A percentile compares a stretch with the other conserved stretches of the same genome.
These are phyloP conservation scores for Fusarium zealandicum DNA, from an alignment of 2,329 filamentous ascomycete genomes.

Conservation along the genomic window DNA sequence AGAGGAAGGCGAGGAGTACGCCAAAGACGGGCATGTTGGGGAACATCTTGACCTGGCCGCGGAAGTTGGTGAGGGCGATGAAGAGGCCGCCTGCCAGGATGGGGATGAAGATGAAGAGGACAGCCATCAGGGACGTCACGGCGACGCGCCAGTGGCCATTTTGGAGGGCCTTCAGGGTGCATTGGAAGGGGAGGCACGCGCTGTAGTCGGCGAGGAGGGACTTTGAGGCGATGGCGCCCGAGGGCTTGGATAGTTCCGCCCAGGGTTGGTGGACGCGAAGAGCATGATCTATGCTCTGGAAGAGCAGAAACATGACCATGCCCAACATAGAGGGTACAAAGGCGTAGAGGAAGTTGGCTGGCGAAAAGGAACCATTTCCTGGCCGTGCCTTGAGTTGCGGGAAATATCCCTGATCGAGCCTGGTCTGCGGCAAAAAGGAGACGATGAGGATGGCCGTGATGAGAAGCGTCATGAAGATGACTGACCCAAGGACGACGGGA, in stretches of 20 bases:
- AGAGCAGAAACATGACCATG: constrained; percentile 69
- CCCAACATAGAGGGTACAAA: constrained; percentile 76
- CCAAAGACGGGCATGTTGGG: constrained; percentile 78
- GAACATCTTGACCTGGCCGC: constrained; percentile 67
- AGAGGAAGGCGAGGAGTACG: constrained; percentile 73
- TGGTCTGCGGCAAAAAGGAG: constrained; percentile 75
- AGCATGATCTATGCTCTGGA: constrained; percentile 71
- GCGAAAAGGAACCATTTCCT: constrained; percentile 72
- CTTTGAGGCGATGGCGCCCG: constrained; percentile 67
- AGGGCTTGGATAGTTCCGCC: constrained; percentile 63
- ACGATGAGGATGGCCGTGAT: constrained; percentile 76
- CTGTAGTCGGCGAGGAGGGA: constrained; percentile 76
- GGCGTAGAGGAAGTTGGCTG: constrained; percentile 86
- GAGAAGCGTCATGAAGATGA: constrained; percentile 65
- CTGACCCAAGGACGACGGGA: constrained; percentile 69
- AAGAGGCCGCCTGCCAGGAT: constrained; percentile 74
- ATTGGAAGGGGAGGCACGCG: constrained; percentile 68
- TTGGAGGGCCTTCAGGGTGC: constrained; percentile 62
- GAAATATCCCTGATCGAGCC: constrained; percentile 73
- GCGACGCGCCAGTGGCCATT: constrained; percentile 73
- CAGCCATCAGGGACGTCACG: constrained; percentile 64
- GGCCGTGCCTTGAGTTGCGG: constrained; percentile 71
- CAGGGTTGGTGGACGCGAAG: constrained; percentile 74
- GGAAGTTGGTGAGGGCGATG: constrained; percentile 70
- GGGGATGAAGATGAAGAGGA: constrained; percentile 68